These are phyloP conservation scores for Lactarius trivialis DNA, from an alignment of 768 basidiomycete species.

Conservation along the genomic window DNA sequence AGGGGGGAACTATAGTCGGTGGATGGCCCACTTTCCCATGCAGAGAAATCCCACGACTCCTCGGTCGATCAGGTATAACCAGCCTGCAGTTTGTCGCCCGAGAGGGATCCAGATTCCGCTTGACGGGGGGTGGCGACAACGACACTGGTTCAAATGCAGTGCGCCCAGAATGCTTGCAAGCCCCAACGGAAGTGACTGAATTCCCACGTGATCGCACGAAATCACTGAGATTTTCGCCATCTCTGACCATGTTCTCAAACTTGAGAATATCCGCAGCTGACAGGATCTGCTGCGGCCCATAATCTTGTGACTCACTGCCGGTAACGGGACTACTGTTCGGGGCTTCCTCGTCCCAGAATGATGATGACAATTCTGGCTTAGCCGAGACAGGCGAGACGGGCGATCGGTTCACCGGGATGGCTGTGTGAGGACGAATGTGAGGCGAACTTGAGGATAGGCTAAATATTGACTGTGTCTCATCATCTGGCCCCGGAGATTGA, in stretches of 20 bases:
- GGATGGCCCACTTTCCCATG: constrained; percentile 4
- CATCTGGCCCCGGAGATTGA: constrained; percentile 37
- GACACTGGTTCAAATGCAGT: neutral
- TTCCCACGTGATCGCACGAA: constrained; percentile 11
- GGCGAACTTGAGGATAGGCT: constrained; percentile 31
- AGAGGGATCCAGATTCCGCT: constrained; percentile 3
- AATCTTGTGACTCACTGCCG: constrained; percentile 36
- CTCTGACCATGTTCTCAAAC: constrained; percentile 46
- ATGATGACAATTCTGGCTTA: constrained; percentile 28
- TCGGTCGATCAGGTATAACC: neutral
- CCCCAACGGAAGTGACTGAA: constrained; percentile 15
- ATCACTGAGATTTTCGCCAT: constrained; percentile 25
- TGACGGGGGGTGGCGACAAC: constrained; percentile 3
- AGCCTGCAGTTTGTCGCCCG: neutral
- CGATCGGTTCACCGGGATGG: neutral
- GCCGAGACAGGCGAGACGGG: neutral
- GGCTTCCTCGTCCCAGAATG: constrained; percentile 46
- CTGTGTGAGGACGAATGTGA: constrained; percentile 5
- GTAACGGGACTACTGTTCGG: constrained; percentile 34
- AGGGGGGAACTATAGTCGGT: neutral
- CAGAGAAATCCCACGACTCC: constrained; percentile 8
- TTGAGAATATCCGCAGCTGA: constrained; percentile 58
- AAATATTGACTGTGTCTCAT: constrained; percentile 50
- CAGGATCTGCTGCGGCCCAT: constrained; percentile 60
- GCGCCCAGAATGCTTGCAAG: constrained; percentile 2